phyloP scores from a whole-genome alignment of 106 monocot species.

The Dioscorea zingiberensis region DNA sequence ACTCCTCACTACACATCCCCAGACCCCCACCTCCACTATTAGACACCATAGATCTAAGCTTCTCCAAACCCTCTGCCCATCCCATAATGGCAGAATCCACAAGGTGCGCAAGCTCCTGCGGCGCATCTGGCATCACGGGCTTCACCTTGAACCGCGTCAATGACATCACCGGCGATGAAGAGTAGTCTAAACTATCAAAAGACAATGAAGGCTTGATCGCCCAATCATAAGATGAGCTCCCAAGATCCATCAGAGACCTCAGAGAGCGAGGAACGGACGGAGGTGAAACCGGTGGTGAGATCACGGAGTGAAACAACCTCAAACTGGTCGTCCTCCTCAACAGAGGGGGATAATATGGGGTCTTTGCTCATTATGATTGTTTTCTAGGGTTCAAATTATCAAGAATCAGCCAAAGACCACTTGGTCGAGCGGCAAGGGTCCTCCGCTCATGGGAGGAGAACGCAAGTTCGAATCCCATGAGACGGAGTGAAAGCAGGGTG shows the following conservation, averaged over 20 bases:
- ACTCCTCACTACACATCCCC: no score
- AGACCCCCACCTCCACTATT: constrained; percentile 5
- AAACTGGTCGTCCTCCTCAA: constrained; percentile 57
- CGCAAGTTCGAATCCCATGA: no score
- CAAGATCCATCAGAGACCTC: constrained; percentile 15
- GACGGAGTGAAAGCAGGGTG: no score
- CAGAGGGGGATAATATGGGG: constrained; percentile 13
- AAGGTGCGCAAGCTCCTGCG: constrained; percentile 60
- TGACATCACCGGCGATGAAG: constrained; percentile 33
- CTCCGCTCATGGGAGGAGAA: no score
- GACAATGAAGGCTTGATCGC: constrained; percentile 22
- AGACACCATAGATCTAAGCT: constrained; percentile 28
- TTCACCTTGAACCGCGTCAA: constrained; percentile 21
- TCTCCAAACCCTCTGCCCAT: constrained; percentile 36
- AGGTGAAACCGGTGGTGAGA: constrained; percentile 13
- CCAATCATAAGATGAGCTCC: not conserved
- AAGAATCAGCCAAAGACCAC: no score
- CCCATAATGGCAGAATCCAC: constrained; percentile 92
- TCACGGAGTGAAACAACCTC: constrained; percentile 73
- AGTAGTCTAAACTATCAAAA: constrained; percentile 39
- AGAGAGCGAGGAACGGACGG: constrained; percentile 10
- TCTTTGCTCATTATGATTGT: not conserved
- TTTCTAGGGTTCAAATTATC: no score
- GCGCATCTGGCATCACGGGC: constrained; percentile 44
- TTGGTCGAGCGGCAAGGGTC: no score